A percentile compares a stretch with the other conserved stretches of the same genome.
Conservation (phyloP, 306 rosid genomes). For the Citrullus mucosospermus region DNA sequence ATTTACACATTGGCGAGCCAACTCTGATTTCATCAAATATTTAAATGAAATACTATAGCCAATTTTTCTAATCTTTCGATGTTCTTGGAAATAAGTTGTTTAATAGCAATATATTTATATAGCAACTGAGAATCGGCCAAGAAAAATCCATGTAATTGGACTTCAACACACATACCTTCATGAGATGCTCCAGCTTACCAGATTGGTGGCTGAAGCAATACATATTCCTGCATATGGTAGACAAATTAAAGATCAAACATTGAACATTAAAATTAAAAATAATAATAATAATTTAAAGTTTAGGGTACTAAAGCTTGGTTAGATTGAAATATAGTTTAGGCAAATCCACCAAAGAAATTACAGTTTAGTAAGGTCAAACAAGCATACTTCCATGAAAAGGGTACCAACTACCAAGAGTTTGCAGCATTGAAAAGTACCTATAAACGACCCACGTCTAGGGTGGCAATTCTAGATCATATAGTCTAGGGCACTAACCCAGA, state of each 20-base stretch:
- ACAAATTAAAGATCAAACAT: slow-evolving; percentile 1
- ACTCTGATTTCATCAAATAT: background rate
- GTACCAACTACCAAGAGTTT: slow-evolving; percentile 1
- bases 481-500: too few species aligned
- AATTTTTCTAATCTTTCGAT: background rate
- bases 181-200: slow-evolving; percentile 91
- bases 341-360: background rate
- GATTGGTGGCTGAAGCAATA: slow-evolving; percentile 96
- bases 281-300: background rate
- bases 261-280: background rate
- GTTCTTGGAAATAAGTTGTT: background rate
- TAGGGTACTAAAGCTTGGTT: background rate
- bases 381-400: background rate
- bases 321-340: background rate
- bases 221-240: slow-evolving; percentile 54
- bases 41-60: background rate
- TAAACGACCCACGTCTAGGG: background rate
- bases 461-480: too few species aligned
- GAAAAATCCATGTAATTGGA: background rate
- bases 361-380: background rate
- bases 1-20: background rate
- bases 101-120: background rate
- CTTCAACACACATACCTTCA: slow-evolving; percentile 56
- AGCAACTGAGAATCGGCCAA: background rate
- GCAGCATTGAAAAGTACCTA: background rate